Percentiles rank a stretch among this genome's conserved stretches.
phyloP scores from a whole-genome alignment of 2,329 filamentous ascomycete species.

The Cadophora sp. region DNA sequence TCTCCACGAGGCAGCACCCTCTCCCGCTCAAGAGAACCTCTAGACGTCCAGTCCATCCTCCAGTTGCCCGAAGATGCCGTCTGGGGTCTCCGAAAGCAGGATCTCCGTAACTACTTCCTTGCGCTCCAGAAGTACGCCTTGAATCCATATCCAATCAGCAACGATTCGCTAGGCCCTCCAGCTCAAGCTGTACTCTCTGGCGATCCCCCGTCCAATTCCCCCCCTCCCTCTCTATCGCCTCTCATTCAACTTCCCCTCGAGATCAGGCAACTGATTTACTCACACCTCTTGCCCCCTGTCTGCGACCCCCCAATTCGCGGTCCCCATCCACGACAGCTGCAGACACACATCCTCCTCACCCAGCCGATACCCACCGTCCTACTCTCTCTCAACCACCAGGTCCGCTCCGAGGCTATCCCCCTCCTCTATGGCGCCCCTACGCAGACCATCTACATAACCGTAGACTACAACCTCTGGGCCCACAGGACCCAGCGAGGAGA shows the following conservation, averaged over 20 bases:
- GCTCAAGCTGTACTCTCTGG: not conserved
- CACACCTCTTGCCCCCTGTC: constrained; percentile 29
- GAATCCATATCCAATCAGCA: constrained; percentile 31
- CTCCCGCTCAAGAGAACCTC: not conserved
- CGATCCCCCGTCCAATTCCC: not conserved
- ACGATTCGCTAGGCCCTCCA: constrained; percentile 16
- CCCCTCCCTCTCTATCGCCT: constrained; percentile 18
- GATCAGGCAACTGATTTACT: constrained; percentile 38
- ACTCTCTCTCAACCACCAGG: constrained; percentile 38
- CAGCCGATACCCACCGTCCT: constrained; percentile 35
- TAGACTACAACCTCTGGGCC: constrained; percentile 42
- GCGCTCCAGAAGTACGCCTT: constrained; percentile 36
- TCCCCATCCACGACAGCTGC: constrained; percentile 41
- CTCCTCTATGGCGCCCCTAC: constrained; percentile 37
- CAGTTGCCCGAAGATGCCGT: constrained; percentile 37
- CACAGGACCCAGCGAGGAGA: constrained; percentile 40
- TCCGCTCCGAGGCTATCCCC: constrained; percentile 38
- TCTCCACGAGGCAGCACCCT: constrained; percentile 19
- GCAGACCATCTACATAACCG: constrained; percentile 35
- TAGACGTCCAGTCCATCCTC: constrained; percentile 31
- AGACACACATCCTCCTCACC: constrained; percentile 38
- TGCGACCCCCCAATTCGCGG: constrained; percentile 33
- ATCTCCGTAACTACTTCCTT: constrained; percentile 38
- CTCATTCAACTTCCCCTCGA: constrained; percentile 39
- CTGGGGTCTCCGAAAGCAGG: constrained; percentile 37